Evolutionary conservation across 1,284 basidiomycete species (phyloP).

Genomic region (Malassezia cuniculi): DNA sequence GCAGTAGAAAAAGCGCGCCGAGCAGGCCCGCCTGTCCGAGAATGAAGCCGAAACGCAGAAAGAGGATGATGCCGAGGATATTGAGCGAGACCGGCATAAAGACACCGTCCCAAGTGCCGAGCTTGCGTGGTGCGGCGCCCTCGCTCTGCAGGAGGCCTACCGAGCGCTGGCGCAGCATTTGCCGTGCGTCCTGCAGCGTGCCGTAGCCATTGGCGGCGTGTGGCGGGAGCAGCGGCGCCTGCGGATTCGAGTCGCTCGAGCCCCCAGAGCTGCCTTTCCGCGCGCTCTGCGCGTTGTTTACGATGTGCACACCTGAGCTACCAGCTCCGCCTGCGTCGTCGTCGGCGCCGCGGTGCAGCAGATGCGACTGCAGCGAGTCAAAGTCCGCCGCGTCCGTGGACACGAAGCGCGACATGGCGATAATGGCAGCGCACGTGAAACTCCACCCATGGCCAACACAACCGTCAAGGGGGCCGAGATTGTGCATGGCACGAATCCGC

Average conservation of each 20-base stretch:
- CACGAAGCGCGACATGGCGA: conserved; percentile 39
- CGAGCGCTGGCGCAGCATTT: background rate
- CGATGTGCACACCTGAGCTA: too few relatives aligned
- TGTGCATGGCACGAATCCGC: conserved; percentile 74
- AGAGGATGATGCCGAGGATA: conserved; percentile 43
- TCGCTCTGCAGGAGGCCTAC: conserved; percentile 11
- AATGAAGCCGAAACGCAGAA: conserved; percentile 43
- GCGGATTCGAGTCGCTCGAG: too few relatives aligned
- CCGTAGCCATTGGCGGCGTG: background rate
- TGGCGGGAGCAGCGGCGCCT: background rate
- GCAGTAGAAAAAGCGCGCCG: conserved; percentile 32
- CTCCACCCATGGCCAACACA: conserved; percentile 60
- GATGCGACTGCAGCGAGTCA: conserved; percentile 32
- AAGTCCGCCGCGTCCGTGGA: conserved; percentile 32
- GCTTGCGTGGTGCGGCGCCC: conserved; percentile 24
- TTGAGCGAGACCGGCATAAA: conserved; percentile 44
- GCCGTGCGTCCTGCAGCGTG: background rate
- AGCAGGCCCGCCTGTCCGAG: conserved; percentile 41
- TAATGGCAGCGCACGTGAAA: background rate
- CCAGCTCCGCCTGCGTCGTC: conserved; percentile 9
- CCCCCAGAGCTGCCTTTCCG: too few relatives aligned
- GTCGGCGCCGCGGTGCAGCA: conserved; percentile 23
- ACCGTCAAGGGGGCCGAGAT: conserved; percentile 66
- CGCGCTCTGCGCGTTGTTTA: too few relatives aligned
- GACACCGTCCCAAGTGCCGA: conserved; percentile 43